Evolutionary conservation across 768 basidiomycete genomes (phyloP).

Genomic region (Boletus sp.): DNA sequence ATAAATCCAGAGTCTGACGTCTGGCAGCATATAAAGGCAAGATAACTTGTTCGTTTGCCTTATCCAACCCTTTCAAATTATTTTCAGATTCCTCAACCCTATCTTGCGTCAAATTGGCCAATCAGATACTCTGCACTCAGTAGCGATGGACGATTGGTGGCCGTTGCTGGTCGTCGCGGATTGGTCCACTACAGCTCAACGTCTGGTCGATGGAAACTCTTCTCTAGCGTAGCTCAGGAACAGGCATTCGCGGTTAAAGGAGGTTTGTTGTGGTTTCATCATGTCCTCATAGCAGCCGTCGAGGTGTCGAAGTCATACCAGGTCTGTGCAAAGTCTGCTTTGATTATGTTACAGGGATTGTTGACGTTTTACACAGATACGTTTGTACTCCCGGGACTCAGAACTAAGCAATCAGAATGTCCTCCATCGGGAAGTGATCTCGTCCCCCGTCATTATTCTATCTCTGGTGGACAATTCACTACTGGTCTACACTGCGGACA

Average conservation of each 20-base stretch:
- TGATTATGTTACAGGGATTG: neutral
- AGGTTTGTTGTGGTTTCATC: constrained; percentile 95
- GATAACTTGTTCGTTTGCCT: constrained; percentile 3
- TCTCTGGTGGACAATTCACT: constrained; percentile 94
- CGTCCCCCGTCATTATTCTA: constrained; percentile 78
- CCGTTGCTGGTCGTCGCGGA: constrained; percentile 88
- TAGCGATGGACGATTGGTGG: constrained; percentile 86
- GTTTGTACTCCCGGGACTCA: constrained; percentile 90
- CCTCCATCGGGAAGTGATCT: constrained; percentile 74
- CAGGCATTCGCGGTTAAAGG: constrained; percentile 85
- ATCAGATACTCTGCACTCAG: constrained; percentile 90
- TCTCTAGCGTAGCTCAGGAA: constrained; percentile 79
- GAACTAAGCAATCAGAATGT: constrained; percentile 82
- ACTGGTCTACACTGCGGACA: constrained; percentile 91
- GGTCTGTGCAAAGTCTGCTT: constrained; percentile 38
- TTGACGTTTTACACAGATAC: constrained; percentile 53
- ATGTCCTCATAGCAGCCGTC: constrained; percentile 88
- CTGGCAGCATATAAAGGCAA: constrained; percentile 94
- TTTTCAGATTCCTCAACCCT: constrained; percentile 79
- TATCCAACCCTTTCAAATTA: neutral
- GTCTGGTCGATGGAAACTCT: constrained; percentile 94
- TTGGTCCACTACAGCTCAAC: constrained; percentile 91
- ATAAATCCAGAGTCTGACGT: constrained; percentile 98
- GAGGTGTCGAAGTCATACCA: constrained; percentile 79
- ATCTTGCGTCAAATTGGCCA: constrained; percentile 91